Conservation (phyloP, 2,329 filamentous ascomycete species). For the Epichloe uncinata region DNA sequence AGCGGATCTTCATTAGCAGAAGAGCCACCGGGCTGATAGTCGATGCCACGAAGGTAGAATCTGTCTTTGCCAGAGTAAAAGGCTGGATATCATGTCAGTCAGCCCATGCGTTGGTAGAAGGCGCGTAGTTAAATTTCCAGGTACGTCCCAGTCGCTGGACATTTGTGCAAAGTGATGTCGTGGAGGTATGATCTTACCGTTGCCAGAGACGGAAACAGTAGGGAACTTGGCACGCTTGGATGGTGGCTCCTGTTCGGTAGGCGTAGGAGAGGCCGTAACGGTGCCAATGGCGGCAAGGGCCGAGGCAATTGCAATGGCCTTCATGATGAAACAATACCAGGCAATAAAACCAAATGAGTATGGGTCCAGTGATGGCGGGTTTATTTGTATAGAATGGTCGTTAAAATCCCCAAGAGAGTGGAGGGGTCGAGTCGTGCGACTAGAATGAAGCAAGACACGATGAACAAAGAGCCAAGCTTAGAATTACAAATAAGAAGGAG, state of each 20-base stretch:
- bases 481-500: constrained; percentile 7
- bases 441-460: constrained; percentile 1
- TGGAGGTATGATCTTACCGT: constrained; percentile 28
- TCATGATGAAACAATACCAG: constrained; percentile 29
- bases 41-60: constrained; percentile 47
- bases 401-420: constrained; percentile 8
- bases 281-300: constrained; percentile 32
- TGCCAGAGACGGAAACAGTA: constrained; percentile 40
- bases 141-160: not conserved
- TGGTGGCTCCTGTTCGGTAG: constrained; percentile 32
- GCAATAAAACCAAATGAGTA: constrained; percentile 5
- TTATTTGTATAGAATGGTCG: constrained; percentile 1
- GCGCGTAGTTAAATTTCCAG: not conserved
- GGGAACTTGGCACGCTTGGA: constrained; percentile 37
- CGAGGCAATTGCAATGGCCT: constrained; percentile 31
- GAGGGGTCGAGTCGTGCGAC: constrained; percentile 4
- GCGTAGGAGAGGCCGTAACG: constrained; percentile 36
- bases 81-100: constrained; percentile 22
- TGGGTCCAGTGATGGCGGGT: not conserved
- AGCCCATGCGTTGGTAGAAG: not conserved
- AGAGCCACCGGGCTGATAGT: constrained; percentile 50
- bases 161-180: too few species aligned
- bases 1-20: constrained; percentile 56
- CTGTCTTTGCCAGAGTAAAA: constrained; percentile 40
- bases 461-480: constrained; percentile 6